phyloP scores from a whole-genome alignment of 345 rosid genomes.

The Physaria fendleri region DNA sequence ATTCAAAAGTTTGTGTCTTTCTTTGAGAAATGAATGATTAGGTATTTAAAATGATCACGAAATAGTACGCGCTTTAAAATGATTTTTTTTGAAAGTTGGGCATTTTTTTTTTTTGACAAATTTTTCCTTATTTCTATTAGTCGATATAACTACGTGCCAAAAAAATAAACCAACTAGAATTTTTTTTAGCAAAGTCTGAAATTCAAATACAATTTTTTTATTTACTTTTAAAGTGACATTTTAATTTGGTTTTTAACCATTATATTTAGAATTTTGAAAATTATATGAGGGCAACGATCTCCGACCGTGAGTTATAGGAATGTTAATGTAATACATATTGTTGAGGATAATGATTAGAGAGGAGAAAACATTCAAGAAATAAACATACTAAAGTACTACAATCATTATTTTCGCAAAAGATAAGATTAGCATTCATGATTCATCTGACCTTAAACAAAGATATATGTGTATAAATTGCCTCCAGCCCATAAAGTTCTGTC shows the following conservation, averaged over 20 bases:
- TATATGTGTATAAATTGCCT: slow-evolving; percentile 18
- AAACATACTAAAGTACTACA: background rate
- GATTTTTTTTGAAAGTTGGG: too few species aligned
- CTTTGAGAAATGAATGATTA: too few species aligned
- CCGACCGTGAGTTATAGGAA: background rate
- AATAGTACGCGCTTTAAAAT: too few species aligned
- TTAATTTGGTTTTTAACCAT: background rate
- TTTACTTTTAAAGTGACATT: background rate
- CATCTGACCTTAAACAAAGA: background rate
- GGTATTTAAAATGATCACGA: too few species aligned
- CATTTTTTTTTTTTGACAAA: slow-evolving; percentile 8
- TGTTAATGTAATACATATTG: background rate
- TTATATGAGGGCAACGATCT: background rate
- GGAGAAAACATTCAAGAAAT: background rate
- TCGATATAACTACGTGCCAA: background rate
- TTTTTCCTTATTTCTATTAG: slow-evolving; percentile 7
- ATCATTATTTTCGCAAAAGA: slow-evolving; percentile 1
- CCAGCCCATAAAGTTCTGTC: slow-evolving; percentile 33
- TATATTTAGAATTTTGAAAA: background rate
- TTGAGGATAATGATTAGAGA: background rate
- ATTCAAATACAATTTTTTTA: background rate
- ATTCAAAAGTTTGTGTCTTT: too few species aligned
- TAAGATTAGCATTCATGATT: slow-evolving; percentile 8
- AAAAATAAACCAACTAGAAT: background rate
- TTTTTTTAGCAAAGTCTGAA: background rate